Conservation (phyloP, 805 yeast species). For the Candida jianshihensis region DNA sequence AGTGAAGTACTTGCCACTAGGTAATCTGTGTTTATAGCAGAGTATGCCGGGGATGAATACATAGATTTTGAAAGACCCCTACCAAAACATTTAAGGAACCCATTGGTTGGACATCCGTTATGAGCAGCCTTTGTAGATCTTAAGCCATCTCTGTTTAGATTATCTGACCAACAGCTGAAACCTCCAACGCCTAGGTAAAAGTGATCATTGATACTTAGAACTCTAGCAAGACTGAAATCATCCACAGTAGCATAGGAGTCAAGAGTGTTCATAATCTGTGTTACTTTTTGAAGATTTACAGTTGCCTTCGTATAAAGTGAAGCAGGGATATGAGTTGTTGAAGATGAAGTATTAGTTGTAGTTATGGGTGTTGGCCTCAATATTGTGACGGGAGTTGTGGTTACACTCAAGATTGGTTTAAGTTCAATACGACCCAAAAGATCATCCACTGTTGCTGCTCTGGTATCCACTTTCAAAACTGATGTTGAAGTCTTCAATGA, state of each 20-base stretch:
- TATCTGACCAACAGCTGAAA: slow-evolving; percentile 4
- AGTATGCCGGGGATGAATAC: slow-evolving; percentile 2
- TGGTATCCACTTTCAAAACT: slow-evolving; percentile 5
- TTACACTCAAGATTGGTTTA: not conserved
- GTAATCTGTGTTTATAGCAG: slow-evolving; percentile 1
- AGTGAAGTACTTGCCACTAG: slow-evolving; percentile 2
- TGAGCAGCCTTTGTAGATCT: not conserved
- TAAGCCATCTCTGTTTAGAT: not conserved
- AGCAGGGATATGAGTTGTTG: not conserved
- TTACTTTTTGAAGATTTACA: not conserved
- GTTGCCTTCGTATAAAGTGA: not conserved
- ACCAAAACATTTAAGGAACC: slow-evolving; percentile 6
- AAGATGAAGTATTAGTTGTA: not conserved
- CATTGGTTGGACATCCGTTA: slow-evolving; percentile 4
- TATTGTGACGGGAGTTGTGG: not conserved
- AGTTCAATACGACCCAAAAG: slow-evolving; percentile 3
- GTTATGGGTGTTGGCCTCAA: not conserved
- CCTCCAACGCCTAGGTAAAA: slow-evolving; percentile 2
- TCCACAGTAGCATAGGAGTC: not conserved
- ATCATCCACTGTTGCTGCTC: slow-evolving; percentile 4
- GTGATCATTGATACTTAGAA: slow-evolving; percentile 4
- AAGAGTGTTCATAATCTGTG: not conserved
- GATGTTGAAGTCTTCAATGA: slow-evolving; percentile 4
- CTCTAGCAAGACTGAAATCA: slow-evolving; percentile 6
- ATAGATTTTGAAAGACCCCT: not conserved